Base-by-base conservation (phyloP, 148 eudicot genomes). In the Pharnaceum exiguum region DNA sequence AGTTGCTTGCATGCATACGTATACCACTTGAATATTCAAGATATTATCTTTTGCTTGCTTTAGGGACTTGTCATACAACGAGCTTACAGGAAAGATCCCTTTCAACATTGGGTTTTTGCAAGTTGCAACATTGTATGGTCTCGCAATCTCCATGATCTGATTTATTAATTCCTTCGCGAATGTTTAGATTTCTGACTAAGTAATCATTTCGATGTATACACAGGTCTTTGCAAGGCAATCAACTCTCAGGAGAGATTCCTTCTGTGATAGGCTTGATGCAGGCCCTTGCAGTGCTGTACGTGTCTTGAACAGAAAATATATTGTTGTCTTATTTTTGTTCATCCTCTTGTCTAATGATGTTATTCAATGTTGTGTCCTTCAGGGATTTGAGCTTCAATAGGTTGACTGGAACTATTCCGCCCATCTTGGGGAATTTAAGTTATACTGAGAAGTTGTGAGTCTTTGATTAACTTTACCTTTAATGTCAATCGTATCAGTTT, bases 251-350 rank as follows among this genome's bases (percentile, higher is more conserved):
- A 33, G 75, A 67, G 54, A 85, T 93, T 57, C 99, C 99, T 21
- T 74, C 89, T 0, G 99, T 93, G 52, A 88, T 93, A 63, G 99
- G 99, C 57, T 67, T 93, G 77, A 93, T 93, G 99, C 99, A 93
- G 74, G 99, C 99, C 55, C 95, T 93, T 65, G 96, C 99, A 15
- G 99, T 93, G 46, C 51, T 93, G 99, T 93, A 78, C 79, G 99
- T 79, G 22, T 36, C 21, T 28, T 55, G 7, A 16, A 18, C 26
- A 11, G 8, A 29, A 35, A 52, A 31, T 25, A 43, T 22, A 1
- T 5, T 4, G 2, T 18, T 21, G 12, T 23, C 3, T 21, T 43
- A 5, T 5, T 35, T 49, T 12, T 36, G 42, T 53, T 25, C 30
- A 23, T 27, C 10, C 3, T 29, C 23, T 35, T n/a, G 29, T 16